Percentiles rank a stretch among this genome's conserved stretches.
Conservation (phyloP, 345 rosid genomes). For the Pistacia integerrima region DNA sequence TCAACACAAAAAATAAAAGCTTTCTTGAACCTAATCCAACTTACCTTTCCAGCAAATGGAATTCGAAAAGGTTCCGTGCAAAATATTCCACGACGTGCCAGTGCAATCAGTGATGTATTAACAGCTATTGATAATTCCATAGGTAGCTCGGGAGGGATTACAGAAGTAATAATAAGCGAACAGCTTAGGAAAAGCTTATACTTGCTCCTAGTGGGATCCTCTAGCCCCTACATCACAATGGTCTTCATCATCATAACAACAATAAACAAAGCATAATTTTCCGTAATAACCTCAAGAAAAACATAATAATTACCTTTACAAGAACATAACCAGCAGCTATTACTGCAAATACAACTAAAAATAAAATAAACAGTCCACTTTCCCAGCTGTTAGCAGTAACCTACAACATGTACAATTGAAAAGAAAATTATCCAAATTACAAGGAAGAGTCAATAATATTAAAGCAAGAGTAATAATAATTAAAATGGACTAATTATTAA, state of each 20-base stretch:
- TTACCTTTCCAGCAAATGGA: slow-evolving; percentile 97
- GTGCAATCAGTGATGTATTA: slow-evolving; percentile 93
- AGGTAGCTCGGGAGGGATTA: slow-evolving; percentile 98
- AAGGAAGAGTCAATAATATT: slow-evolving; percentile 8
- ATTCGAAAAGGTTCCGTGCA: slow-evolving; percentile 99
- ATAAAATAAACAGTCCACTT: slow-evolving; percentile 93
- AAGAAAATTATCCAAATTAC: slow-evolving; percentile 11
- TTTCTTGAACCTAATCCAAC: slow-evolving; percentile 1
- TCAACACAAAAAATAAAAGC: neutral
- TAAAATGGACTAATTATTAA: slow-evolving; percentile 13
- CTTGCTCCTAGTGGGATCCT: slow-evolving; percentile 99
- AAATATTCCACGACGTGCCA: slow-evolving; percentile 95
- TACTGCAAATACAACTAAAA: slow-evolving; percentile 91
- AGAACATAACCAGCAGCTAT: slow-evolving; percentile 99
- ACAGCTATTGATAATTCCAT: slow-evolving; percentile 99
- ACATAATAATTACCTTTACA: slow-evolving; percentile 58
- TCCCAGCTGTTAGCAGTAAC: slow-evolving; percentile 99
- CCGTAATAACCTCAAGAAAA: slow-evolving; percentile 16
- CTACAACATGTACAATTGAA: slow-evolving; percentile 36
- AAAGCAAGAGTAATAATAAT: neutral
- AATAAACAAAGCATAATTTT: neutral
- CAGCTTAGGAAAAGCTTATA: slow-evolving; percentile 96
- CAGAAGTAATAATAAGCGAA: slow-evolving; percentile 93
- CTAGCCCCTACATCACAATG: slow-evolving; percentile 68
- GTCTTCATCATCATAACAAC: slow-evolving; percentile 11